Evolutionary conservation across 139 green algal genomes (phyloP), one percentile per base, ranked within the genome.

Genomic region (Chara braunii): DNA sequence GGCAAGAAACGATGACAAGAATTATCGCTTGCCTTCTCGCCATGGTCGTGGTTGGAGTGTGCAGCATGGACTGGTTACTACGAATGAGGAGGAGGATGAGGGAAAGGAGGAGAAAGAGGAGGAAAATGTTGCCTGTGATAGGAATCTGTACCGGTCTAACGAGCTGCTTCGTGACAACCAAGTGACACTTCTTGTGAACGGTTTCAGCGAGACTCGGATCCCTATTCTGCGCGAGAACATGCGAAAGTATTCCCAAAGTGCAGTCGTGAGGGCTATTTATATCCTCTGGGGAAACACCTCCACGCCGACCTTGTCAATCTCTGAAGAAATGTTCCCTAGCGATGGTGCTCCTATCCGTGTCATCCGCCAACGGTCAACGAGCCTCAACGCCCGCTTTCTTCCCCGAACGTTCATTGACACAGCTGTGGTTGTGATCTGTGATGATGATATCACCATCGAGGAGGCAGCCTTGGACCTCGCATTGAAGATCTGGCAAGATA

Each of bases 371-470:
- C 31, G 37, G 22, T 60, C 51, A 3, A 71, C 23, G n/a, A 72
- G 63, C 37, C 55, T 72, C 36, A 72, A 72, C 37, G 63, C 64
- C 63, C 63, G 63, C 14, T 72, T 72, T 28, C 53, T 72, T 26
- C 63, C 63, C 33, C 37, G 63, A 51, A 30, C 30, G 23, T 72
- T 72, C 55, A 69, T 72, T 12, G 53, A 54, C 12, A 72, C 63
- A 7, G 28, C 28, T 18, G 63, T 44, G 3, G 51, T 72, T 18
- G 60, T 37, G 11, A 72, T 72, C n/a, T 72, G 63, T 24, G 63
- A 72, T 23, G 63, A 72, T 14, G 63, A 72, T 35, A 69, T 72
- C 28, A 72, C 63, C 22, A 37, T 64, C 3, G 53, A 68, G 26
- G 56, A 29, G 14, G 34, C 53, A 11, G 57, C 53, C 24, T 32